Percentiles rank a stretch among this genome's conserved stretches.
Evolutionary conservation across 805 yeast genomes (phyloP).

Genomic region (Ogataea haglerorum): DNA sequence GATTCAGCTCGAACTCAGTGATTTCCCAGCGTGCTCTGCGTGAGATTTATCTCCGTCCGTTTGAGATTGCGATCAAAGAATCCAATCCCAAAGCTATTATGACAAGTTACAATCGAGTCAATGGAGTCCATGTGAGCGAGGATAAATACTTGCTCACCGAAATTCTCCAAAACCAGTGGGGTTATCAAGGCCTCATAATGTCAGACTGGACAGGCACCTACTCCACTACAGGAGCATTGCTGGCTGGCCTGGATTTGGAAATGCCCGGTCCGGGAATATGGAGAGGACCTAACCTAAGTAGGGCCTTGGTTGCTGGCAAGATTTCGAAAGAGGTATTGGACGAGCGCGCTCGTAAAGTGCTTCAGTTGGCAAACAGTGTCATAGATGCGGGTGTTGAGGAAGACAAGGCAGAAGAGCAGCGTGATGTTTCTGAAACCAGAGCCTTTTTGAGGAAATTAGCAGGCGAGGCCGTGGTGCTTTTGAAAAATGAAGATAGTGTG

Average conservation of each 20-base stretch:
- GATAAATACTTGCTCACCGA: slow-evolving; percentile 40
- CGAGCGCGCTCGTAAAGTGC: slow-evolving; percentile 45
- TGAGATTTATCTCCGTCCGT: slow-evolving; percentile 62
- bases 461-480: slow-evolving; percentile 50
- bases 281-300: slow-evolving; percentile 37
- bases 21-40: slow-evolving; percentile 60
- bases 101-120: slow-evolving; percentile 62
- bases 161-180: slow-evolving; percentile 54
- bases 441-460: slow-evolving; percentile 42
- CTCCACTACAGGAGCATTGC: slow-evolving; percentile 43
- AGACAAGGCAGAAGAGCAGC: slow-evolving; percentile 36
- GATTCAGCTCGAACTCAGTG: slow-evolving; percentile 45
- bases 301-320: slow-evolving; percentile 40
- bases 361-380: slow-evolving; percentile 45
- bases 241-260: slow-evolving; percentile 60
- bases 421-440: slow-evolving; percentile 47
- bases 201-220: slow-evolving; percentile 65
- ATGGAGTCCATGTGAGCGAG: slow-evolving; percentile 57
- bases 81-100: slow-evolving; percentile 53
- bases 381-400: slow-evolving; percentile 40
- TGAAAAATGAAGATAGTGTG: slow-evolving; percentile 43
- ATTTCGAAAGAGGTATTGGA: slow-evolving; percentile 41
- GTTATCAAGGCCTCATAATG: slow-evolving; percentile 53
- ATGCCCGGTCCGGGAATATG: slow-evolving; percentile 61
- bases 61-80: slow-evolving; percentile 54